Conservation (phyloP, 768 basidiomycete genomes). For the Jaapia argillacea region DNA sequence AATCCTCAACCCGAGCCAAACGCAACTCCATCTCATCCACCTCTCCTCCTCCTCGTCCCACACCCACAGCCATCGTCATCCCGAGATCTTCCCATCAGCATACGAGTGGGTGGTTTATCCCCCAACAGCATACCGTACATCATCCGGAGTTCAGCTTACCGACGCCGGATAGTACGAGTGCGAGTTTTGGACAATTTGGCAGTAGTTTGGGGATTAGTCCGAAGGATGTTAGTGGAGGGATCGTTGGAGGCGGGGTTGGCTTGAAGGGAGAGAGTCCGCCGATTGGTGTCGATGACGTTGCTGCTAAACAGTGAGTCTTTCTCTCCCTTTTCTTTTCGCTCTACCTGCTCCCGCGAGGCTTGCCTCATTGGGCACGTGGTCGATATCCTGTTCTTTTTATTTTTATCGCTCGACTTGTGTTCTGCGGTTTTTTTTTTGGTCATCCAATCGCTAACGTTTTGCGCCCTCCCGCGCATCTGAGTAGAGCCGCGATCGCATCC, state of each 20-base stretch:
- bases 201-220: slow-evolving; percentile 20
- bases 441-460: not conserved
- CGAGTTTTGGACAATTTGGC: slow-evolving; percentile 7
- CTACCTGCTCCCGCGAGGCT: no score
- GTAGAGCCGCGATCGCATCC: slow-evolving; percentile 47
- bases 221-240: slow-evolving; percentile 20
- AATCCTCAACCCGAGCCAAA: slow-evolving; percentile 34
- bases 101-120: slow-evolving; percentile 17
- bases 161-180: slow-evolving; percentile 1
- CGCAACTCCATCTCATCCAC: slow-evolving; percentile 52
- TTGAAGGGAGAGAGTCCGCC: slow-evolving; percentile 6
- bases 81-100: slow-evolving; percentile 29
- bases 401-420: not conserved
- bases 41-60: slow-evolving; percentile 34
- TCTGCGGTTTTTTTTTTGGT: not conserved
- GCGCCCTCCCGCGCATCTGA: not conserved
- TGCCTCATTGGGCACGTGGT: not conserved
- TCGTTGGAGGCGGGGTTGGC: slow-evolving; percentile 4
- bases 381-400: not conserved
- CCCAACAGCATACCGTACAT: slow-evolving; percentile 9
- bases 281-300: slow-evolving; percentile 16
- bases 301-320: slow-evolving; percentile 28
- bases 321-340: slow-evolving; percentile 2
- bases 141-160: slow-evolving; percentile 12
- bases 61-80: slow-evolving; percentile 63